Evolutionary conservation across 495 filamentous ascomycete genomes (phyloP).

Genomic region (Elaphomyces granulatus): DNA sequence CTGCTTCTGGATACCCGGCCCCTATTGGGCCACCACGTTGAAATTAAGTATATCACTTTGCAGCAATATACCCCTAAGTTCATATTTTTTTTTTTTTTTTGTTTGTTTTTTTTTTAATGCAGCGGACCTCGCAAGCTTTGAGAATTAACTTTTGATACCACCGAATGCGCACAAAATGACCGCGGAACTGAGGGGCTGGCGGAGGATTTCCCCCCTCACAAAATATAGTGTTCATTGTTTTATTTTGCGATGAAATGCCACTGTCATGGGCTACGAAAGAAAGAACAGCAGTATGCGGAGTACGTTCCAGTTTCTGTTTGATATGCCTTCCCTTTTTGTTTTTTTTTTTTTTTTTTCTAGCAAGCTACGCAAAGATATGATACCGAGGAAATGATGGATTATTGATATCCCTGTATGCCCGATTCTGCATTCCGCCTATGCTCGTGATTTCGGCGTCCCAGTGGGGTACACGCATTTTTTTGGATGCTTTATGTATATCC

Average conservation of each 20-base stretch:
- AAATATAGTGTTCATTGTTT: neutral
- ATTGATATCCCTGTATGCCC: neutral
- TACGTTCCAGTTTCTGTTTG: too few species aligned
- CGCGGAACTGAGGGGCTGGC: neutral
- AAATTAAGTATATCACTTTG: conserved; percentile 42
- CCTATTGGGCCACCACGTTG: conserved; percentile 78
- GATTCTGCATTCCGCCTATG: neutral
- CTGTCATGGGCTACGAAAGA: neutral
- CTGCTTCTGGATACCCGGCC: conserved; percentile 87
- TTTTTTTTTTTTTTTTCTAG: too few species aligned
- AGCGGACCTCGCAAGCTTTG: neutral
- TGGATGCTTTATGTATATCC: too few species aligned
- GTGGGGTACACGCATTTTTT: too few species aligned
- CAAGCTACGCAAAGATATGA: neutral
- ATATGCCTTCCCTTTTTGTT: too few species aligned
- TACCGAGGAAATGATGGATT: neutral
- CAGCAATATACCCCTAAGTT: conserved; percentile 46
- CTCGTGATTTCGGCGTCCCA: neutral
- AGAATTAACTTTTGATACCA: conserved; percentile 28
- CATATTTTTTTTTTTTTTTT: conserved; percentile 15
- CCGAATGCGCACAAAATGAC: conserved; percentile 18
- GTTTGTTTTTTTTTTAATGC: conserved; percentile 6
- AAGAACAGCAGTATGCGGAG: too few species aligned
- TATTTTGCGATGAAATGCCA: neutral
- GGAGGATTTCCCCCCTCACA: neutral